Base-by-base conservation (phyloP, 805 yeast genomes). In the Saccharomycopsis fibuligera region DNA sequence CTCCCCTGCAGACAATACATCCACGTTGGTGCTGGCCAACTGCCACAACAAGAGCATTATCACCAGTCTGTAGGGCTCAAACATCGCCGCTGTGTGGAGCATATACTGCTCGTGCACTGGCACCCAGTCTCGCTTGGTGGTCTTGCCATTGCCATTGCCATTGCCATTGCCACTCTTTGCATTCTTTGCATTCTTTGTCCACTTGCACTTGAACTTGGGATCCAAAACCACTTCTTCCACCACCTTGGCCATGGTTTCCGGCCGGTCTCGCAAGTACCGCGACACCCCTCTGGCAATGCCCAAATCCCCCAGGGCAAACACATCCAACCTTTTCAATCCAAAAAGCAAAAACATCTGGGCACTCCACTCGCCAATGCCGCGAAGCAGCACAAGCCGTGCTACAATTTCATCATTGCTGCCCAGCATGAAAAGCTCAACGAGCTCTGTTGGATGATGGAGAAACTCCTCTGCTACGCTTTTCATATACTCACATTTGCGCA, bases 261-360 rank as follows among this genome's bases (percentile, higher is more conserved):
- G 82, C 46, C 84, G 66, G 40, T 71, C 69, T 16, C 67, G 68
- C 22, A 86, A 61, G 62, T 86, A 90, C 25, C 71, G 62, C 0
- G 87, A 75, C 50, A 82, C 76, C 0, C 97, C 97, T 54, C 95
- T 68, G 29, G 90, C 88, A 2, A 90, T 76, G 1, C 96, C 97
- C 41, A 90, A 65, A 64, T 90, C 97, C 17, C 81, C 86, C 4
- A 76, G 67, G 4, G 93, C 83, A 62, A 87, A 87, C 0, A 86
- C 77, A 61, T 90, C 81, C 60, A 76, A 60, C 49, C 86, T 72
- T 23, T 73, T 73, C 40, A 89, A 65, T 1, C 85, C 83, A 60
- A 87, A 87, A 21, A 83, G 59, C 16, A 86, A 64, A 63, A 88
- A 90, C 96, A 90, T 90, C 47, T 83, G 84, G 0, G 93, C 90